Conservation (phyloP, 495 filamentous ascomycete species). For the Rostrohypoxylon terebratum region DNA sequence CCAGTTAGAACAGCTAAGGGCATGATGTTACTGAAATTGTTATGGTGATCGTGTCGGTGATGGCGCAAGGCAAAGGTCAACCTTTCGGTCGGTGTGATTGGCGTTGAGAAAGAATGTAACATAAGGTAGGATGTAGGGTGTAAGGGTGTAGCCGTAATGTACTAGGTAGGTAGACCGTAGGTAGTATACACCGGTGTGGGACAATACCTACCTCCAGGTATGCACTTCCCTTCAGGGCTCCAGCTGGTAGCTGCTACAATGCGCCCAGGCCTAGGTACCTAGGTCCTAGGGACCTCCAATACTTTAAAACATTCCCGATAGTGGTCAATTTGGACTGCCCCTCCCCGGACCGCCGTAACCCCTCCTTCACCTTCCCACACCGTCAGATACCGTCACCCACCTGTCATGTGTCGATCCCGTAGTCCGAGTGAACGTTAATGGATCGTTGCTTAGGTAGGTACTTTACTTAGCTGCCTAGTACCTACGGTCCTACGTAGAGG, state of each 20-base stretch:
- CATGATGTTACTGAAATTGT: constrained; percentile 21
- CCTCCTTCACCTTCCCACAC: constrained; percentile 39
- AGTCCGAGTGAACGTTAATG: constrained; percentile 18
- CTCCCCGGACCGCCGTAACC: constrained; percentile 5
- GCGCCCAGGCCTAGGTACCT: no score
- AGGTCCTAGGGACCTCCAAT: no score
- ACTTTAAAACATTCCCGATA: constrained; percentile 30
- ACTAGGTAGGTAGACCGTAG: neutral
- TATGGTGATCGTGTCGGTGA: neutral
- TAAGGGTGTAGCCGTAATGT: neutral
- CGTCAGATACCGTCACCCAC: constrained; percentile 42
- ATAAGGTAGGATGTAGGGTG: neutral
- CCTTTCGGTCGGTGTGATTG: neutral
- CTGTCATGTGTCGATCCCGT: constrained; percentile 33
- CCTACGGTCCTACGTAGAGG: no score
- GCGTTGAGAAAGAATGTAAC: constrained; percentile 1
- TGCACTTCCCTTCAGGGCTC: neutral
- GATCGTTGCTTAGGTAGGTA: neutral
- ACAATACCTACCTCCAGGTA: neutral
- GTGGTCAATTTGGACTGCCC: constrained; percentile 36
- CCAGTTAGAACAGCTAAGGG: constrained; percentile 8
- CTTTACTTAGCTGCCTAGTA: no score
- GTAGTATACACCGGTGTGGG: neutral
- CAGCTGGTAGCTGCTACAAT: no score
- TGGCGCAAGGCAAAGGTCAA: neutral